Evolutionary conservation across 2,329 filamentous ascomycete species (phyloP).

Genomic region (Aspergillus fumigatus): DNA sequence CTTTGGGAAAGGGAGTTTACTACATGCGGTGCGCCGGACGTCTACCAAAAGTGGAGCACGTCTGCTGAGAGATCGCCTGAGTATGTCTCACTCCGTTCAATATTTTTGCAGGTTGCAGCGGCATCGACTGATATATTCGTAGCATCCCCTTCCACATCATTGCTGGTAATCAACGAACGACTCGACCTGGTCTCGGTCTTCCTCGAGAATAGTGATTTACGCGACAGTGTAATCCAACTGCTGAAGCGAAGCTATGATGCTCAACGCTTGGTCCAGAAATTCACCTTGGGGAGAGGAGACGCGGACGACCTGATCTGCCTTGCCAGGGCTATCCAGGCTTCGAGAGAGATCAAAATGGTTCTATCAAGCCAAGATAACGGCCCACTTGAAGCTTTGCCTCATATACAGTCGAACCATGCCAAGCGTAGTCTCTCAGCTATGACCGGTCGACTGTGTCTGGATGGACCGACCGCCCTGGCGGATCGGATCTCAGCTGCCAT

Average conservation of each 20-base stretch:
- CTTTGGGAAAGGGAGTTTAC: slow-evolving; percentile 71
- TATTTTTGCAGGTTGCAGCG: slow-evolving; percentile 23
- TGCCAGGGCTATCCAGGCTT: slow-evolving; percentile 73
- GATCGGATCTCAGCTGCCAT: slow-evolving; percentile 70
- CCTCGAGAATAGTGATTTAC: slow-evolving; percentile 60
- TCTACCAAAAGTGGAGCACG: slow-evolving; percentile 88
- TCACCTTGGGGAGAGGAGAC: slow-evolving; percentile 86
- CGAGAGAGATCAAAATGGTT: slow-evolving; percentile 56
- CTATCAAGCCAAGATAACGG: slow-evolving; percentile 22
- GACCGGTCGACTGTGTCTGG: slow-evolving; percentile 44
- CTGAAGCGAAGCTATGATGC: slow-evolving; percentile 77
- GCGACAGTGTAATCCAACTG: slow-evolving; percentile 64
- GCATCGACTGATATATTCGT: slow-evolving; percentile 45
- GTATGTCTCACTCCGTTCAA: slow-evolving; percentile 37
- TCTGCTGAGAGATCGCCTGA: slow-evolving; percentile 78
- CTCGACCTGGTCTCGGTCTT: slow-evolving; percentile 79
- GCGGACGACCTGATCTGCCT: slow-evolving; percentile 84
- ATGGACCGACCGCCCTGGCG: slow-evolving; percentile 64
- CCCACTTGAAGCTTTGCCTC: slow-evolving; percentile 18
- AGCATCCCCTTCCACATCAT: slow-evolving; percentile 81
- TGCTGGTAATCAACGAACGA: slow-evolving; percentile 70
- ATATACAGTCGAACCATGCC: slow-evolving; percentile 29
- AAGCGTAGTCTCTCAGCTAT: slow-evolving; percentile 25
- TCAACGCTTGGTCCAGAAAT: slow-evolving; percentile 86
- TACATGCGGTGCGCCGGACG: slow-evolving; percentile 85